Evolutionary conservation across 768 basidiomycete genomes (phyloP).

Genomic region (Baorangia bicolor): DNA sequence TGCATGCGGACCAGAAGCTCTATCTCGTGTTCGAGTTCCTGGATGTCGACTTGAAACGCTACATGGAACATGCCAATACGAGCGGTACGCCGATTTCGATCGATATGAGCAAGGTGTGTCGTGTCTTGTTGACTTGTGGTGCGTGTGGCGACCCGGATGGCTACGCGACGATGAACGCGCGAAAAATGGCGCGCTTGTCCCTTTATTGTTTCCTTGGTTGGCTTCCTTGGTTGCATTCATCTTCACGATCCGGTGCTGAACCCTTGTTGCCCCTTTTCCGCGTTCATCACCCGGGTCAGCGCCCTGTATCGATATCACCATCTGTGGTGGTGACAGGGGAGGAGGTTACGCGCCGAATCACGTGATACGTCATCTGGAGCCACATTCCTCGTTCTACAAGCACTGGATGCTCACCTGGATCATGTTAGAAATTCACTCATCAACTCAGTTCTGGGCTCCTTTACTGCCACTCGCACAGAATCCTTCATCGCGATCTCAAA

Average conservation of each 20-base stretch:
- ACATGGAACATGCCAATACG: conserved; percentile 87
- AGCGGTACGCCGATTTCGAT: conserved; percentile 68
- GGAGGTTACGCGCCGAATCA: conserved; percentile 28
- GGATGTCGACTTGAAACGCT: conserved; percentile 94
- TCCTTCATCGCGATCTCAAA: conserved; percentile 96
- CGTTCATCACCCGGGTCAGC: background rate
- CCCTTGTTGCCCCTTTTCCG: background rate
- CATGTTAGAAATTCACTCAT: conserved; percentile 88
- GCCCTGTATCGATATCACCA: conserved; percentile 21
- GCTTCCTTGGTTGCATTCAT: background rate
- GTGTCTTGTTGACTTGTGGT: background rate
- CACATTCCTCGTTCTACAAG: background rate
- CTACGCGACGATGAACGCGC: conserved; percentile 27
- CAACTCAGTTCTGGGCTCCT: conserved; percentile 89
- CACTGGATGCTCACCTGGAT: conserved; percentile 10
- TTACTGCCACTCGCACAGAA: conserved; percentile 93
- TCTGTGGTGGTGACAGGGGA: conserved; percentile 19
- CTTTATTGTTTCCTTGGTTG: conserved; percentile 10
- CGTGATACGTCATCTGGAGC: conserved; percentile 23
- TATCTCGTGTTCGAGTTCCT: conserved; percentile 98
- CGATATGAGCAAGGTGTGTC: conserved; percentile 77
- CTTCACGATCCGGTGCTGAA: background rate
- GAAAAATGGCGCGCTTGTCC: conserved; percentile 1
- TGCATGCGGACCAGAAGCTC: conserved; percentile 94
- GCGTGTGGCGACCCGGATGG: conserved; percentile 6